phyloP scores from a whole-genome alignment of 495 filamentous ascomycete genomes.

The Penicillium argentinense region DNA sequence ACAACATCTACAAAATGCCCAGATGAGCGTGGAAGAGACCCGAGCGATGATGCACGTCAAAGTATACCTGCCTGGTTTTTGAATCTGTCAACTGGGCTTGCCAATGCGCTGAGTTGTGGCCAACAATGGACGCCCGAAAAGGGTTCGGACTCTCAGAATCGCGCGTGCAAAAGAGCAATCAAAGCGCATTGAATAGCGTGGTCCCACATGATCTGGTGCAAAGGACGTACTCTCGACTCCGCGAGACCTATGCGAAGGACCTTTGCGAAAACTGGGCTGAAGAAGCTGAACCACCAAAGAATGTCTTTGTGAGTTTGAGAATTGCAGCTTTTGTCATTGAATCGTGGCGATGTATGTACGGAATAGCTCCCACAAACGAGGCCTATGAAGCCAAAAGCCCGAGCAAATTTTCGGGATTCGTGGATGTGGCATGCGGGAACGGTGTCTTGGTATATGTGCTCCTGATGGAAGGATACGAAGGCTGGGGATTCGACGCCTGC shows the following conservation, averaged over 20 bases:
- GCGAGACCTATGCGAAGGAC: constrained; percentile 66
- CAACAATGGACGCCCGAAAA: no score
- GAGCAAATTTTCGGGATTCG: constrained; percentile 77
- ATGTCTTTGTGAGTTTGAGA: constrained; percentile 92
- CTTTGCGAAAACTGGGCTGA: constrained; percentile 78
- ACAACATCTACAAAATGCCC: no score
- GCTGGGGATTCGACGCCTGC: constrained; percentile 90
- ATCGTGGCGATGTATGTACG: constrained; percentile 87
- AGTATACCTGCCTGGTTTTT: no score
- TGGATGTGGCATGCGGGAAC: constrained; percentile 95
- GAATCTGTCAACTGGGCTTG: no score
- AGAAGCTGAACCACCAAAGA: constrained; percentile 81
- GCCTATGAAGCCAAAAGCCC: constrained; percentile 3
- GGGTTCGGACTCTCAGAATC: no score
- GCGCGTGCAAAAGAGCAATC: no score
- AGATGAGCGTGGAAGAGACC: no score
- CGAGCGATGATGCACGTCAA: no score
- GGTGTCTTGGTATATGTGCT: constrained; percentile 89
- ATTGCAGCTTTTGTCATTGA: constrained; percentile 94
- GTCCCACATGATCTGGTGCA: constrained; percentile 72
- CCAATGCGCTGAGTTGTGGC: no score
- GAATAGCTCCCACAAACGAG: constrained; percentile 24
- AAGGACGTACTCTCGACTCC: constrained; percentile 78
- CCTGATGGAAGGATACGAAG: constrained; percentile 74
- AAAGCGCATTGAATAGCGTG: constrained; percentile 49